Percentiles rank a stretch among this genome's conserved stretches.
phyloP scores from a whole-genome alignment of 768 basidiomycete genomes.

The Pilatotrama ljubarskyi region DNA sequence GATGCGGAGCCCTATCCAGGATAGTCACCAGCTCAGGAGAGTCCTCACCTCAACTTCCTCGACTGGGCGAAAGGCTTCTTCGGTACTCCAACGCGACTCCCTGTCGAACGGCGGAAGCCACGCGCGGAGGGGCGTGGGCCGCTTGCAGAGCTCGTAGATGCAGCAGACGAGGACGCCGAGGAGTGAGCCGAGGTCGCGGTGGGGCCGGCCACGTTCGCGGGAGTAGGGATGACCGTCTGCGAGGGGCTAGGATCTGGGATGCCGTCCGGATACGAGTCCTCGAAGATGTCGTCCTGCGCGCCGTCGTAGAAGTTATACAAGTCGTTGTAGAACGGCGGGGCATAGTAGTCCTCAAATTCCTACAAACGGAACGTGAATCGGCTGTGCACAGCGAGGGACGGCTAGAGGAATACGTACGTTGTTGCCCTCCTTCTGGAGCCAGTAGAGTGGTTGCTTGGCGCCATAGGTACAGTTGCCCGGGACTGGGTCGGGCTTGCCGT shows the following conservation, averaged over 20 bases:
- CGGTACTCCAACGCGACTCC: not conserved
- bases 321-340: slow-evolving; percentile 68
- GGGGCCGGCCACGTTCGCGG: slow-evolving; percentile 14
- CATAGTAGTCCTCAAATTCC: slow-evolving; percentile 65
- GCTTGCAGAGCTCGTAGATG: not conserved
- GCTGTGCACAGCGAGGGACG: too few species aligned
- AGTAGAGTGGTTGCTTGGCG: slow-evolving; percentile 69
- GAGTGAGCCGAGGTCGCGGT: not conserved
- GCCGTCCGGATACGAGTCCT: slow-evolving; percentile 48
- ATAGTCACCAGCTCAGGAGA: too few species aligned
- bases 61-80: not conserved
- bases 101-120: not conserved
- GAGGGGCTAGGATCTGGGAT: slow-evolving; percentile 28
- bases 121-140: slow-evolving; percentile 6
- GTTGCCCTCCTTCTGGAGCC: slow-evolving; percentile 62
- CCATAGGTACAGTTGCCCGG: slow-evolving; percentile 73
- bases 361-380: slow-evolving; percentile 24
- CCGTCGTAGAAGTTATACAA: slow-evolving; percentile 74
- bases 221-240: slow-evolving; percentile 29
- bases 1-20: too few species aligned
- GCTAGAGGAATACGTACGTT: slow-evolving; percentile 45
- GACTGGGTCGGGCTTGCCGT: slow-evolving; percentile 41
- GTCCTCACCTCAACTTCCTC: slow-evolving; percentile 9
- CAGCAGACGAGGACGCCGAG: not conserved
- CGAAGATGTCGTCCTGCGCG: slow-evolving; percentile 72